Evolutionary conservation across 306 rosid species (phyloP).

Genomic region (Begonia peltatifolia): DNA sequence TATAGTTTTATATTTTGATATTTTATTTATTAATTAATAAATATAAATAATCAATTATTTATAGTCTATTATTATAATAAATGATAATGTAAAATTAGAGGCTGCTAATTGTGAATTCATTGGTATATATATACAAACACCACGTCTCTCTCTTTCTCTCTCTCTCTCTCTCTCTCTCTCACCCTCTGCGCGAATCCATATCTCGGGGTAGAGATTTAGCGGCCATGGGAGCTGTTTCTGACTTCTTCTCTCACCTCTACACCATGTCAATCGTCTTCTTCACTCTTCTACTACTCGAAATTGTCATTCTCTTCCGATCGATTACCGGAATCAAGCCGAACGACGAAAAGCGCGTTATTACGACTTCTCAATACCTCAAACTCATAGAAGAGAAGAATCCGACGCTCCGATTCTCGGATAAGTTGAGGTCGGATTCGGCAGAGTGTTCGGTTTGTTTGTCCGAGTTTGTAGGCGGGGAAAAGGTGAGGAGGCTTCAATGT

Average conservation of each 20-base stretch:
- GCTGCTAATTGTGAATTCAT: no score
- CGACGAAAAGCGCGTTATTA: conserved; percentile 27
- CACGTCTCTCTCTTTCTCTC: neutral
- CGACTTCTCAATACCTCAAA: conserved; percentile 49
- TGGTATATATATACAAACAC: neutral
- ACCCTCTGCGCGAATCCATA: neutral
- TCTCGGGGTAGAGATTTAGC: neutral
- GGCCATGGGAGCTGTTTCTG: conserved; percentile 48
- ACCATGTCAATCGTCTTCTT: conserved; percentile 37
- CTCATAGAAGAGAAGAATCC: conserved; percentile 66
- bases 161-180: neutral
- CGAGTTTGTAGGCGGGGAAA: conserved; percentile 66
- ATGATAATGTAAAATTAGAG: no score
- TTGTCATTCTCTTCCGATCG: conserved; percentile 21
- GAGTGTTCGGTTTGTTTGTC: conserved; percentile 76
- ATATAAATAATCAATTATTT: no score
- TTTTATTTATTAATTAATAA: no score
- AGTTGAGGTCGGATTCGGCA: conserved; percentile 1
- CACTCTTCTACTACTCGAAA: conserved; percentile 38
- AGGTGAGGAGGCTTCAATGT: conserved; percentile 50
- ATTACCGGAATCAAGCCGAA: conserved; percentile 24
- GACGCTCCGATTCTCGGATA: conserved; percentile 20
- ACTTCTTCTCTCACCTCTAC: conserved; percentile 42
- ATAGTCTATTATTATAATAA: no score
- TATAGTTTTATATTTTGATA: no score